Evolutionary conservation across 768 basidiomycete species (phyloP), one percentile per base, ranked within the genome.

Genomic region (Rhizopogon rudus): DNA sequence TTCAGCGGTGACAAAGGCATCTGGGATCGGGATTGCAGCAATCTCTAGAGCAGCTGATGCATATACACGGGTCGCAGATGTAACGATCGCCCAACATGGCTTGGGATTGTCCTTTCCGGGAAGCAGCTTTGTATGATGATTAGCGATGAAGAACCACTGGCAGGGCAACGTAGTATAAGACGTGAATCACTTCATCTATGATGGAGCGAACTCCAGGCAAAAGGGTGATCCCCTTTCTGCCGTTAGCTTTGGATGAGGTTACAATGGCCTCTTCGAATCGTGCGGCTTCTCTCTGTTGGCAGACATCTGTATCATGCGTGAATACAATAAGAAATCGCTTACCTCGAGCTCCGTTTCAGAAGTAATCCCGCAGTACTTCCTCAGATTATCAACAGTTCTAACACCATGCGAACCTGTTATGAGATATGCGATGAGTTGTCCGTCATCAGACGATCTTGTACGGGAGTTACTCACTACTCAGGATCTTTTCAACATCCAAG

Each of bases 51-150:
- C 92, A 31, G 83, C 77, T 2, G 77, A 68, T 13, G 93, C 93
- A 68, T 97, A 96, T 17, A 62, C 67, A 45, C 77, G 78, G 16
- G 93, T 94, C 0, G 93, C 92, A 65, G 87, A 85, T 33, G 93
- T 95, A 69, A 91, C 91, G 61, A 97, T 87, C 0, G 91, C 86
- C 91, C 92, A 97, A 28, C 76, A 76, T 17, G 88, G 86, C 16
- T 81, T 81, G 7, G 86, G 81, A 9, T 62, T 59, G 44, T 59
- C 63, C 52, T 57, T 63, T 31, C 61, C 66, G 0, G 60, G 61
- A 6, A 48, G 57, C 17, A 77, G 54, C 75, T 74, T 6, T 14
- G 8, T 40, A 31, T 9, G 12, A 22, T 37, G 9, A 16, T 49
- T 8, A 49, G 14, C 9, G 64, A 33, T 63, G 61, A 40, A 71